Conservation (phyloP, 2,329 filamentous ascomycete genomes). For the Erysiphe pulchra region DNA sequence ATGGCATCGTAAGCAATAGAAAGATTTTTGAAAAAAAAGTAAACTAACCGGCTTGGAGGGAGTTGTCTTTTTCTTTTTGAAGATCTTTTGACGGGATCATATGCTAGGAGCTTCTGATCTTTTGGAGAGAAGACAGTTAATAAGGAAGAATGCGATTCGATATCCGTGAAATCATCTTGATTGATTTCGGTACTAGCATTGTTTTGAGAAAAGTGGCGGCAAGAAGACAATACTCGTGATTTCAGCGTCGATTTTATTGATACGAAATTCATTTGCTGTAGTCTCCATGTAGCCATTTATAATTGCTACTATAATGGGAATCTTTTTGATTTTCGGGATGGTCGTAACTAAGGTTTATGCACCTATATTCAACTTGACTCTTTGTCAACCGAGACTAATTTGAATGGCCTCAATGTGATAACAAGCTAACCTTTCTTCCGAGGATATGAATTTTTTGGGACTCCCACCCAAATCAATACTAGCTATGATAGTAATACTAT, state of each 20-base stretch:
- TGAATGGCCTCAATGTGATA: no score
- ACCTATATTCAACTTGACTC: no score
- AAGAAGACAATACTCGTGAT: not conserved
- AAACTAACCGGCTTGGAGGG: conserved; percentile 16
- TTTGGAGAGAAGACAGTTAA: conserved; percentile 12
- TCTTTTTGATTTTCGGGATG: no score
- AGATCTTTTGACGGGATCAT: conserved; percentile 22
- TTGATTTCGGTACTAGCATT: not conserved
- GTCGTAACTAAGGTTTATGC: no score
- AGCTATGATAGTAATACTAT: no score
- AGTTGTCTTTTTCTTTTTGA: conserved; percentile 15
- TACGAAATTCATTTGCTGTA: no score
- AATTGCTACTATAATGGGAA: no score
- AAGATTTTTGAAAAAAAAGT: not conserved
- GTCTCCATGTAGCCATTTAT: no score
- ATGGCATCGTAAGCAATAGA: conserved; percentile 3
- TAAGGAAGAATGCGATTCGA: conserved; percentile 21
- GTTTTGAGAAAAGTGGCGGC: not conserved
- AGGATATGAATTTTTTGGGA: no score
- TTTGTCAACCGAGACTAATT: no score
- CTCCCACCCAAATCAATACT: no score
- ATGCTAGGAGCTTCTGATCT: conserved; percentile 16
- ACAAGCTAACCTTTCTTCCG: no score
- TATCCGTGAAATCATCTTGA: conserved; percentile 10
- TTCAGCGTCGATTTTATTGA: not conserved